A percentile compares a stretch with the other conserved stretches of the same genome.
These are phyloP conservation scores for Apostasia shenzhenica DNA, from an alignment of 106 monocot genomes.

Conservation along the genomic window DNA sequence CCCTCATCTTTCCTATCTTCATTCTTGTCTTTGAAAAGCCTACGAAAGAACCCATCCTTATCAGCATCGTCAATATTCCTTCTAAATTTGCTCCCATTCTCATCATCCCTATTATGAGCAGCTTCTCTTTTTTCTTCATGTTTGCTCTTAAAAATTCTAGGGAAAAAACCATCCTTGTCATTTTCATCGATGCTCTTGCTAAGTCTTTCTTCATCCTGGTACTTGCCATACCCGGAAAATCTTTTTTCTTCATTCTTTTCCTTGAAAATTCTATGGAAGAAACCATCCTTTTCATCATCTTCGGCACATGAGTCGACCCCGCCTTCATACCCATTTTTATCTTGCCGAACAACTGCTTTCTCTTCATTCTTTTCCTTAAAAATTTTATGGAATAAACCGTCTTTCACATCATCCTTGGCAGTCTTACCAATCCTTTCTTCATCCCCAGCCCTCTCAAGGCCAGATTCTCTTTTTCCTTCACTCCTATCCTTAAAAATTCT, in stretches of 20 bases:
- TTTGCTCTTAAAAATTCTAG: slow-evolving; percentile 83
- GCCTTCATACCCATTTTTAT: no score
- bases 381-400: slow-evolving; percentile 43
- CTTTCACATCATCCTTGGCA: slow-evolving; percentile 40
- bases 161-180: slow-evolving; percentile 75
- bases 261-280: slow-evolving; percentile 53
- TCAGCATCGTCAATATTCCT: slow-evolving; percentile 36
- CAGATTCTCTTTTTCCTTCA: slow-evolving; percentile 38
- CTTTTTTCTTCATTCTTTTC: slow-evolving; percentile 46
- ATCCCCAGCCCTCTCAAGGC: slow-evolving; percentile 35
- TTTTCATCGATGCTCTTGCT: slow-evolving; percentile 37
- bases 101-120: slow-evolving; percentile 29
- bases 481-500: slow-evolving; percentile 56
- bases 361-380: slow-evolving; percentile 62
- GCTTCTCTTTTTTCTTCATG: slow-evolving; percentile 47
- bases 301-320: not conserved
- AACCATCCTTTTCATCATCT: slow-evolving; percentile 57
- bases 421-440: slow-evolving; percentile 21
- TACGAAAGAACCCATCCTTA: slow-evolving; percentile 72
- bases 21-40: slow-evolving; percentile 83
- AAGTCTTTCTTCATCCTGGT: slow-evolving; percentile 25
- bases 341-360: slow-evolving; percentile 16
- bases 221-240: slow-evolving; percentile 21
- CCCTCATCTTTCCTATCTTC: slow-evolving; percentile 61
- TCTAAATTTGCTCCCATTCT: slow-evolving; percentile 21